Base-by-base conservation (phyloP, 1,284 basidiomycete genomes). In the Fomes fomentarius region DNA sequence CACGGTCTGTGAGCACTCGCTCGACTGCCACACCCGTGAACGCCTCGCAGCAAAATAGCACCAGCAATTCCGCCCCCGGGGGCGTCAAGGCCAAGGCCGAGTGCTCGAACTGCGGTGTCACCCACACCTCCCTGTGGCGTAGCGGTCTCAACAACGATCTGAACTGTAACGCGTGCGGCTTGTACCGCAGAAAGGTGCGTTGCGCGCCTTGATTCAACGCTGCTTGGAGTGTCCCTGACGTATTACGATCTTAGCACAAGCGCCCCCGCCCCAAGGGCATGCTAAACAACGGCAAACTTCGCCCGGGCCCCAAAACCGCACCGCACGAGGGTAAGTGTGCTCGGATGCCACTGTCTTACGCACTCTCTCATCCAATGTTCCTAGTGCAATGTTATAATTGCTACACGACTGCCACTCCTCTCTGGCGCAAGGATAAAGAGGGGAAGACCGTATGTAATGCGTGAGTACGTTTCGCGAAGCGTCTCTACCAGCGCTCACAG, bases 371-470 rank as follows among this genome's bases (percentile, higher is more conserved):
- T 51, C 31, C 35, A 65, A 64, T 65, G 62, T 63, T 62, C 12
- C 61, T 72, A 76, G 89, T 89, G 4, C 88, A 91, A 76, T 94
- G 92, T 74, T 91, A 89, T 72, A 94, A 94, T 67, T 94, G 92
- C 74, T 87, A 92, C 65, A 94, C 91, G 19, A 93, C 89, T 3
- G 90, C 91, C 21, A 94, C 92, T 4, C 93, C 92, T n/a, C 80
- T 94, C 34, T 94, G 92, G 91, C 79, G 93, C 61, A 93, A 93
- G 71, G 92, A 94, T 66, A 91, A 93, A 63, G 92, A 94, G 69
- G 93, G 93, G 52, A 93, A 93, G 77, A 93, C 92, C 1, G 90
- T 94, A 44, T 94, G 93, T 77, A 94, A 94, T 66, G 93, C 91
- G 80, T 94, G 74, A 71, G 85, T 82, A 39, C 37, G 38, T 50